These are phyloP conservation scores for Actinomucor elegans DNA, from an alignment of 371 early-diverging fungal species.

Conservation along the genomic window DNA sequence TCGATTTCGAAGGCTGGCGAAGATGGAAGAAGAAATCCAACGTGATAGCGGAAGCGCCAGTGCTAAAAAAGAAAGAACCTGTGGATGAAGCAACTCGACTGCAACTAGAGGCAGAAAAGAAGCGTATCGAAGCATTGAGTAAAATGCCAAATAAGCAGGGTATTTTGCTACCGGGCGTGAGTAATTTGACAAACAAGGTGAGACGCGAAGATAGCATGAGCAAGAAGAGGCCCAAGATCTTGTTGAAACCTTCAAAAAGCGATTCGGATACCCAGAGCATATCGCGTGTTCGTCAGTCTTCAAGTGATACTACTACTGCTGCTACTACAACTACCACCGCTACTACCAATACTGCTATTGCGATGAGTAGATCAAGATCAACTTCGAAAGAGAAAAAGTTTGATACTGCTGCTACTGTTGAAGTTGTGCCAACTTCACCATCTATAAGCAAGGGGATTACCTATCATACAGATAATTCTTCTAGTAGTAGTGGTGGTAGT, in stretches of 20 bases:
- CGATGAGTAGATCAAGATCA: constrained; percentile 2
- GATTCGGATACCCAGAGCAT: constrained; percentile 11
- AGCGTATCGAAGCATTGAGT: constrained; percentile 8
- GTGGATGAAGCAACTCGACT: background rate
- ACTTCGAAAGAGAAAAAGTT: background rate
- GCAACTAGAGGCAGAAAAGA: constrained; percentile 14
- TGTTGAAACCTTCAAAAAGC: constrained; percentile 12
- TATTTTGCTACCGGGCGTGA: constrained; percentile 18
- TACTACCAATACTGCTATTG: background rate
- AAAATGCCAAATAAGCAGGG: constrained; percentile 5
- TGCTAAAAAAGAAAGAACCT: background rate
- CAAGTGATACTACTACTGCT: background rate
- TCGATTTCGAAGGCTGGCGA: constrained; percentile 78
- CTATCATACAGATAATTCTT: background rate
- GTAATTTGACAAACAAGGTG: constrained; percentile 8
- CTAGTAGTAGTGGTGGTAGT: background rate
- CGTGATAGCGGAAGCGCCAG: background rate
- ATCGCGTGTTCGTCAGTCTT: background rate
- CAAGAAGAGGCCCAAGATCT: background rate
- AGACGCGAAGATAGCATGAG: background rate
- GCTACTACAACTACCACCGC: background rate
- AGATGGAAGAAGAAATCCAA: constrained; percentile 49
- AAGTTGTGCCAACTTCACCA: too few relatives aligned
- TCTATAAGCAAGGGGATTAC: background rate
- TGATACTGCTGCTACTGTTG: too few relatives aligned